A percentile compares a stretch with the other conserved stretches of the same genome.
These are phyloP conservation scores for Paspalum vaginatum DNA, from an alignment of 176 grass and related monocot genomes.

Conservation along the genomic window DNA sequence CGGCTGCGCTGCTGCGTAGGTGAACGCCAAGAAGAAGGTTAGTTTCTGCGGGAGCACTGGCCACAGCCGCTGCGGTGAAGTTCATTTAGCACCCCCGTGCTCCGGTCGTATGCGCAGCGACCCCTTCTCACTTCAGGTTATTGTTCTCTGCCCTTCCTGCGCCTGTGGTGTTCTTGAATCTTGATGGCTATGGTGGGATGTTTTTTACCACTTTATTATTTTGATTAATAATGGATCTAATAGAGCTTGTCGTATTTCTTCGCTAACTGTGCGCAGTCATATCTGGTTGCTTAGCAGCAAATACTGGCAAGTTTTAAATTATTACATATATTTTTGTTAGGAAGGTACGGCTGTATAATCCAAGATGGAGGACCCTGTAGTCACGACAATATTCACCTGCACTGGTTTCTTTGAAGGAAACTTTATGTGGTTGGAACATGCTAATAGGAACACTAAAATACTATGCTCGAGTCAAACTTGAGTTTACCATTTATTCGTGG, in stretches of 20 bases:
- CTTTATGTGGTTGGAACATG: background rate
- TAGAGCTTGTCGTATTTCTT: slow-evolving; percentile 8
- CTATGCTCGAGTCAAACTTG: slow-evolving; percentile 5
- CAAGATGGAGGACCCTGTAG: background rate
- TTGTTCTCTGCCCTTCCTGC: background rate
- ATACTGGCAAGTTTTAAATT: background rate
- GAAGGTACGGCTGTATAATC: slow-evolving; percentile 17
- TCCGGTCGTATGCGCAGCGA: slow-evolving; percentile 35
- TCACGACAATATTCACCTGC: background rate
- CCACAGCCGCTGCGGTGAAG: slow-evolving; percentile 58
- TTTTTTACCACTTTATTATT: background rate
- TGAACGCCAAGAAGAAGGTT: slow-evolving; percentile 57
- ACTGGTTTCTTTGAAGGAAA: slow-evolving; percentile 16
- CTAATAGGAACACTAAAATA: background rate
- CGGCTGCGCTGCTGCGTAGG: slow-evolving; percentile 28
- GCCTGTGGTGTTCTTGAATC: background rate
- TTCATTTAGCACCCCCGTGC: slow-evolving; percentile 29
- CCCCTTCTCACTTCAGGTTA: slow-evolving; percentile 67
- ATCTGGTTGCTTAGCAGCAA: background rate
- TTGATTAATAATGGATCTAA: background rate
- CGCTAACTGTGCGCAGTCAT: background rate
- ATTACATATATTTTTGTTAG: slow-evolving; percentile 19
- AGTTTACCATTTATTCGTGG: background rate
- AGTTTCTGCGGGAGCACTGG: slow-evolving; percentile 43
- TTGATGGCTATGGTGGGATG: background rate